Evolutionary conservation across 495 filamentous ascomycete species (phyloP), one percentile per base, ranked within the genome.

Genomic region (Neurospora sp.): DNA sequence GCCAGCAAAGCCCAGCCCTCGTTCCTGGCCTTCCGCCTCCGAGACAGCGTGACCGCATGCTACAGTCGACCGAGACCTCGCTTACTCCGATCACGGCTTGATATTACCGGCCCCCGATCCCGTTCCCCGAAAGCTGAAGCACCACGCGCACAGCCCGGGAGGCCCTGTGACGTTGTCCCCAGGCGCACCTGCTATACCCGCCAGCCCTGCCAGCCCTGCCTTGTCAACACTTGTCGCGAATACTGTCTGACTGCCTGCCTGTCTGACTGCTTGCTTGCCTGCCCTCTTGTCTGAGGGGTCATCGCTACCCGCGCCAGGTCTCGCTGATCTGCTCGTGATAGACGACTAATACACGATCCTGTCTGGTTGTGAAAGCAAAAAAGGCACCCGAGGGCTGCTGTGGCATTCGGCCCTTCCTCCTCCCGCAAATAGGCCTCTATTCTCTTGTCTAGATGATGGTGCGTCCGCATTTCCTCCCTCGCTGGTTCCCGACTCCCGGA

Each of bases 271-370:
- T 31, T 70, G 17, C 20, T 4, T 42, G 40, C n/a, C 27, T 45
- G 7, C 6, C 27, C 40, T 70, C 14, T 45, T 45, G 17, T 3
- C 1, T 61, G 37, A 48, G 39, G 37, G 9, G 69, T n/a, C 40
- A 70, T 44, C n/a, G n/a, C 27, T 20, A 14, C 17, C 39, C 14
- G 14, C 35, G 31, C 14, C 22, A 16, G 16, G 73, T 59, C 68
- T 73, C 69, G 42, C 72, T 69, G 68, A 35, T 71, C 71, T 70
- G 75, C 77, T 78, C 80, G 84, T 85, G 83, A 79, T 81, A 81
- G 71, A 76, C 75, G 78, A 48, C 73, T 74, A 72, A 78, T 72
- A 74, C 68, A 70, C 61, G 71, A 65, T 59, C 68, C 70, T 75
- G 42, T 72, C 70, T 73, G 69, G 70, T 42, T 70, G 41, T 59